phyloP scores from a whole-genome alignment of 2,329 filamentous ascomycete species.

The Colletotrichum cordylinicola region DNA sequence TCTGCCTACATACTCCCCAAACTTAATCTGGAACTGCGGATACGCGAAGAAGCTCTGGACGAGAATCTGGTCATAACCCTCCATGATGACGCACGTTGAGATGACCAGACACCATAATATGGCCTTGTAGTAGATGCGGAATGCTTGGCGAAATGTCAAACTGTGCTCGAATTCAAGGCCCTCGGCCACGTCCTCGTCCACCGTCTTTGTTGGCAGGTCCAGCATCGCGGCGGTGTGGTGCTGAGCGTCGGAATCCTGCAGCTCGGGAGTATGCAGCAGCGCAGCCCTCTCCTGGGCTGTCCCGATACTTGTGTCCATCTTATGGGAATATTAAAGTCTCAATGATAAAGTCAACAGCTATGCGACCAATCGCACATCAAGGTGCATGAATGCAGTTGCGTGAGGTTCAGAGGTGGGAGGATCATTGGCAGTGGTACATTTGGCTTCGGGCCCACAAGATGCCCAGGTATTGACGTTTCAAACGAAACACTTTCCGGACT shows the following conservation, averaged over 20 bases:
- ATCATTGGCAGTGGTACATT: not conserved
- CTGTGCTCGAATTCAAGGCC: not conserved
- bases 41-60: slow-evolving; percentile 31
- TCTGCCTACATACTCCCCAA: slow-evolving; percentile 26
- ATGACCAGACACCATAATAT: not conserved
- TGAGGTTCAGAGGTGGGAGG: not conserved
- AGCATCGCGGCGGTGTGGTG: not conserved
- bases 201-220: not conserved
- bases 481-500: not conserved
- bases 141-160: not conserved
- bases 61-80: slow-evolving; percentile 24
- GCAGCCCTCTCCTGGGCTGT: not conserved
- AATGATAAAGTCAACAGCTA: not conserved
- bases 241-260: not conserved
- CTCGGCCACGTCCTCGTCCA: not conserved
- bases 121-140: not conserved
- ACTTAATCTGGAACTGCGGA: slow-evolving; percentile 32
- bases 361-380: not conserved
- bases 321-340: not conserved
- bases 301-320: not conserved
- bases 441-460: not conserved
- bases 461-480: not conserved
- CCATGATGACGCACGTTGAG: not conserved
- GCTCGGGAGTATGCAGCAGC: not conserved
- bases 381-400: not conserved